Conservation (phyloP, 73 alveolate species). For the Paraurostyla sp. region DNA sequence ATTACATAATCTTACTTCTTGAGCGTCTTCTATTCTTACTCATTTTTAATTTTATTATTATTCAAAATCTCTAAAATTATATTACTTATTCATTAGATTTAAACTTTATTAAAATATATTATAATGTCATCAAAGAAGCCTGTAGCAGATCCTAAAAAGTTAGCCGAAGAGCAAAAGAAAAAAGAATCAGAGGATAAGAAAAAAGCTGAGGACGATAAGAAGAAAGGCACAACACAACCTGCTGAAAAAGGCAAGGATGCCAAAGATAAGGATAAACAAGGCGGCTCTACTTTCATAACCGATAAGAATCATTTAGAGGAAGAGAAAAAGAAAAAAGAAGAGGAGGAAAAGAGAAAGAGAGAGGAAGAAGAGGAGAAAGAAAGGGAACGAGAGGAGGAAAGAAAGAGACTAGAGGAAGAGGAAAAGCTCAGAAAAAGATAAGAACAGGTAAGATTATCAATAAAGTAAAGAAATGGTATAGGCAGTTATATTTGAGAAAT, state of each 20-base stretch:
- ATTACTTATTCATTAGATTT: too few species aligned
- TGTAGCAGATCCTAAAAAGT: conserved; percentile 37
- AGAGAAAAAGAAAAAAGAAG: background rate
- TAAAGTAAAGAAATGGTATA: background rate
- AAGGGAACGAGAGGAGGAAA: conserved; percentile 17
- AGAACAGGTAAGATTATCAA: background rate
- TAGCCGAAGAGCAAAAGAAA: background rate
- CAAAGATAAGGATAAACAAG: conserved; percentile 10
- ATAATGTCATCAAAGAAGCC: conserved; percentile 30
- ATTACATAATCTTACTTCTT: background rate
- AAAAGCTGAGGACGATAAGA: conserved; percentile 11
- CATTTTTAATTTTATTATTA: too few species aligned
- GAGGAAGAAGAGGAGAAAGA: conserved; percentile 34
- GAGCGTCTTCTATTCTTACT: background rate
- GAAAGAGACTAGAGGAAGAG: conserved; percentile 49
- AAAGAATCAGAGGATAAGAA: conserved; percentile 38
- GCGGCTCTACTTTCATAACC: background rate
- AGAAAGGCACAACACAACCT: background rate
- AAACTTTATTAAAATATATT: too few species aligned
- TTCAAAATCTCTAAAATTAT: too few species aligned
- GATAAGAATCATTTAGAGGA: background rate
- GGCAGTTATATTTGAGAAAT: conserved; percentile 57
- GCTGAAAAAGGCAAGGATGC: background rate
- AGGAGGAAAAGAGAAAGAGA: background rate
- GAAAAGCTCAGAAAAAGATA: conserved; percentile 22